Conservation (phyloP, 495 filamentous ascomycete genomes). For the Hypoxylon trugodes region DNA sequence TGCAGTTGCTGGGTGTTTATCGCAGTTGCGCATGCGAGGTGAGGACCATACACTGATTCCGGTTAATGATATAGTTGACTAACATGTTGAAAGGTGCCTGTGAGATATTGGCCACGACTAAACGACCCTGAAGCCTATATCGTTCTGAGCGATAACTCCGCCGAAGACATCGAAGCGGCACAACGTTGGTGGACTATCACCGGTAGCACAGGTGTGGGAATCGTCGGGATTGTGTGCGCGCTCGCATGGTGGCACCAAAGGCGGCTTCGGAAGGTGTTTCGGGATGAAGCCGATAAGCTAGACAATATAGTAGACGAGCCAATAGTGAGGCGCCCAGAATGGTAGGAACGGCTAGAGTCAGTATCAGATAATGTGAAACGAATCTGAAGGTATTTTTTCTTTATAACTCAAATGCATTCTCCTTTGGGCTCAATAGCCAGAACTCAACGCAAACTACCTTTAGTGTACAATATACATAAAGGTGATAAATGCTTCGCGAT, state of each 20-base stretch:
- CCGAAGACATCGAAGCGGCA: constrained; percentile 33
- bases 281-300: constrained; percentile 41
- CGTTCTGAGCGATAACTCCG: constrained; percentile 35
- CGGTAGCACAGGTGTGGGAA: constrained; percentile 38
- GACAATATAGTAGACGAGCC: constrained; percentile 2
- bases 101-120: constrained; percentile 34
- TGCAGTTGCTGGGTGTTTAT: constrained; percentile 52
- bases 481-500: neutral
- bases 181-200: constrained; percentile 43
- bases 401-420: neutral
- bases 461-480: neutral
- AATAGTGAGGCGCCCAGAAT: neutral
- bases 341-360: no score
- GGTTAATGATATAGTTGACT: neutral
- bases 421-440: neutral
- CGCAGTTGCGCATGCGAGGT: constrained; percentile 49
- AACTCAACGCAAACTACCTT: neutral
- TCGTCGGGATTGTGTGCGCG: constrained; percentile 44
- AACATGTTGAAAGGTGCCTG: constrained; percentile 30
- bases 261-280: constrained; percentile 44
- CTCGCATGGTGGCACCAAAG: constrained; percentile 51
- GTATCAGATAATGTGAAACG: no score
- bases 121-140: constrained; percentile 31
- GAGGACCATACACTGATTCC: neutral
- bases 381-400: no score